Evolutionary conservation across 2,329 filamentous ascomycete species (phyloP), one percentile per base, ranked within the genome.

Genomic region (Eutypella sp.): DNA sequence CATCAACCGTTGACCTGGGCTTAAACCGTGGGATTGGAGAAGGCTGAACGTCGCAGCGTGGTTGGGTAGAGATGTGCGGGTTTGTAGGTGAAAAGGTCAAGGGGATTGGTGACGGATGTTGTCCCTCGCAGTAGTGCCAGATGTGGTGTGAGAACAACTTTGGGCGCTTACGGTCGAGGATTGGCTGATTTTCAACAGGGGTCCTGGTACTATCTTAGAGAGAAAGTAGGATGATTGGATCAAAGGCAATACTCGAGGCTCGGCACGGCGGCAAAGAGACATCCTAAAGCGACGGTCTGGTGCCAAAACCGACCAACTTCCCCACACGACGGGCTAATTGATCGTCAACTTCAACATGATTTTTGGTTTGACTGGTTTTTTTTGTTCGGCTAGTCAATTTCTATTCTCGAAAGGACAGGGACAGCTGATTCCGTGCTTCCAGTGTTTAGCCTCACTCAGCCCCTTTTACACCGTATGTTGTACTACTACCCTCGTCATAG

Each of bases 71-170:
- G 47, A 34, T 44, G 47, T 38, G 43, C 13, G 47, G 51, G 56
- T 50, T 54, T 50, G 57, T 56, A 53, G 47, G 53, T 55, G 55
- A 53, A 57, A 52, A 47, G 47, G 49, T 42, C 50, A 47, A 53
- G 47, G 45, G 41, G 46, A 48, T 53, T 54, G 53, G 54, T 55
- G 49, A 56, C 52, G 58, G 53, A 56, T 52, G 57, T 63, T 52
- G 60, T 61, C 60, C 55, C 58, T 64, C 61, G 54, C 57, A 59
- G 60, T 61, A 66, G 63, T 61, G 63, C 61, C 59, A 54, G 54
- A 51, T 54, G 52, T 47, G 50, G 61, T 56, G 55, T 51, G 49
- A 58, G 48, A n/a, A n/a, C n/a, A n/a, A n/a, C n/a, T n/a, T n/a
- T n/a, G n/a, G 52, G 53, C 50, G 55, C 47, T 59, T 61, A 56